These are phyloP conservation scores for Schizochytrium sp. DNA, from an alignment of 108 stramenopile species.

Conservation along the genomic window DNA sequence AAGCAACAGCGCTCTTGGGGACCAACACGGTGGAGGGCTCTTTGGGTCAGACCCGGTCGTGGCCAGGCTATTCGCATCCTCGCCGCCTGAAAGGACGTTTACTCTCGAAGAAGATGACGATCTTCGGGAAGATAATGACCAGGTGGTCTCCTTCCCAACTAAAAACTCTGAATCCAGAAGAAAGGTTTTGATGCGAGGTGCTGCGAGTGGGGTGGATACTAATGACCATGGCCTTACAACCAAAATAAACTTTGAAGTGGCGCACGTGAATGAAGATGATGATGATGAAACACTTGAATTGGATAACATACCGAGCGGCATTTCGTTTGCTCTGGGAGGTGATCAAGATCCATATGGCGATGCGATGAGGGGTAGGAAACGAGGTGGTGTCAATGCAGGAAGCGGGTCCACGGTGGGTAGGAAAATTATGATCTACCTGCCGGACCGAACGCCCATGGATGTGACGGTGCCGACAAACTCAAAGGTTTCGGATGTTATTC, in stretches of 20 bases:
- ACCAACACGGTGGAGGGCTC: background rate
- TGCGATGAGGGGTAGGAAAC: background rate
- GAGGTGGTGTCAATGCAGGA: background rate
- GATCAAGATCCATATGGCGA: background rate
- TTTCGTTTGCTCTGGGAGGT: background rate
- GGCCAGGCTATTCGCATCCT: constrained; percentile 33
- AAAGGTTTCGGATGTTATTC: background rate
- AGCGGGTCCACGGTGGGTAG: no score
- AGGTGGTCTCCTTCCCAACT: background rate
- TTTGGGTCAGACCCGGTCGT: constrained; percentile 35
- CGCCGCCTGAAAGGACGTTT: constrained; percentile 13
- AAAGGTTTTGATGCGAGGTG: background rate
- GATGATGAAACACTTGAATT: background rate
- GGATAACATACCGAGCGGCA: background rate
- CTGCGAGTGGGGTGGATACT: no score
- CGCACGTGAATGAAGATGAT: background rate
- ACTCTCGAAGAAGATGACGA: constrained; percentile 57
- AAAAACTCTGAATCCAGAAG: background rate
- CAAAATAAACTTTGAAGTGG: background rate
- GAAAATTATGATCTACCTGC: background rate
- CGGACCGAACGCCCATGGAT: background rate
- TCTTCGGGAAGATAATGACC: background rate
- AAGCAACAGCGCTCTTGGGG: background rate
- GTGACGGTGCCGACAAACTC: background rate
- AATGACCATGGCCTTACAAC: background rate